Conservation (phyloP, 495 filamentous ascomycete genomes). For the Penicillium cosmopolitanum region DNA sequence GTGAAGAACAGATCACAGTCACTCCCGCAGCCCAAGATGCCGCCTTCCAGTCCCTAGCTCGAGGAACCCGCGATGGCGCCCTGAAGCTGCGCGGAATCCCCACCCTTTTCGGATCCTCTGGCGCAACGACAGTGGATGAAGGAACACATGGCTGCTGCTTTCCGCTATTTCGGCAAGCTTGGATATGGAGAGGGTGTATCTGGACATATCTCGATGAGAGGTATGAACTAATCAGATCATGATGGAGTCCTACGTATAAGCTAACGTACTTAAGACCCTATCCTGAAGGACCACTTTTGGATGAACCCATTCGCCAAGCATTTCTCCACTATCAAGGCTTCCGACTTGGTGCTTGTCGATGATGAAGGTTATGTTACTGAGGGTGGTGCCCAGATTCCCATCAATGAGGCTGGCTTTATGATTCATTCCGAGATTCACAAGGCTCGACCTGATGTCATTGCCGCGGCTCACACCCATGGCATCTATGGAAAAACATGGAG, state of each 20-base stretch:
- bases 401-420: slow-evolving; percentile 71
- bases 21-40: slow-evolving; percentile 28
- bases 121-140: slow-evolving; percentile 70
- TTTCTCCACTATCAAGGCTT: slow-evolving; percentile 55
- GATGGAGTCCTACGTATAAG: not conserved
- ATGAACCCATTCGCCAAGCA: slow-evolving; percentile 64
- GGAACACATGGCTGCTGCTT: slow-evolving; percentile 73
- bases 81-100: slow-evolving; percentile 59
- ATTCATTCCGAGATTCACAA: slow-evolving; percentile 63
- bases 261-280: slow-evolving; percentile 23
- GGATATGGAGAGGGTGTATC: slow-evolving; percentile 74
- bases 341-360: slow-evolving; percentile 55
- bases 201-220: slow-evolving; percentile 61
- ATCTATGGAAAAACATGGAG: slow-evolving; percentile 52
- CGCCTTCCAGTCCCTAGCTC: slow-evolving; percentile 45
- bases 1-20: slow-evolving; percentile 27
- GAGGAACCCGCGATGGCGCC: slow-evolving; percentile 42
- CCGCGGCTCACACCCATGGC: slow-evolving; percentile 54
- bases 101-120: slow-evolving; percentile 58
- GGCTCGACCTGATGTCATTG: slow-evolving; percentile 53
- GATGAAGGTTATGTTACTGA: slow-evolving; percentile 52
- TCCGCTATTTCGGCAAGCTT: slow-evolving; percentile 68
- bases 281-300: slow-evolving; percentile 28
- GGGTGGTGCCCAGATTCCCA: slow-evolving; percentile 52
- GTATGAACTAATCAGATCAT: slow-evolving; percentile 19